Conservation (phyloP, 768 basidiomycete species). For the Lentinula lateritia region DNA sequence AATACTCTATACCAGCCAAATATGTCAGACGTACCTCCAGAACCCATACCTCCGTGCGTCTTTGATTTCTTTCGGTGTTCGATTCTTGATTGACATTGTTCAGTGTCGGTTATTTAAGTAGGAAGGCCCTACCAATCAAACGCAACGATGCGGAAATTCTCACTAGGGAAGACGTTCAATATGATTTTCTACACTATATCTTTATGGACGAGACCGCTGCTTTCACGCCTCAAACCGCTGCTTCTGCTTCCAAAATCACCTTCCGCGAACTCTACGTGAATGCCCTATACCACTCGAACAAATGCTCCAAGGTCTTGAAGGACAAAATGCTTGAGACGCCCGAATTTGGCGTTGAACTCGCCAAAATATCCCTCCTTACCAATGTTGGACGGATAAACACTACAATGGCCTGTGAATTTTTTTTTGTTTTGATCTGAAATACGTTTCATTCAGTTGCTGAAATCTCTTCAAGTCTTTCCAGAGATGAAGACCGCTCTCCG, state of each 20-base stretch:
- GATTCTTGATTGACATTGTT: slow-evolving; percentile 7
- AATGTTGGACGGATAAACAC: slow-evolving; percentile 92
- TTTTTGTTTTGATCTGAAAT: not conserved
- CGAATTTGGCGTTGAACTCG: slow-evolving; percentile 72
- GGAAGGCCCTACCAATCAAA: slow-evolving; percentile 70
- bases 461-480: slow-evolving; percentile 60
- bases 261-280: slow-evolving; percentile 84
- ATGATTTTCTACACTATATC: slow-evolving; percentile 75
- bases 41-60: slow-evolving; percentile 50
- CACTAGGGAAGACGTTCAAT: slow-evolving; percentile 81
- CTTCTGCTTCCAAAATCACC: slow-evolving; percentile 45
- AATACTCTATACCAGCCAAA: not conserved
- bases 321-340: slow-evolving; percentile 84
- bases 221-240: slow-evolving; percentile 63
- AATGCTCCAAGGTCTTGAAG: slow-evolving; percentile 84
- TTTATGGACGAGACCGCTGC: slow-evolving; percentile 64
- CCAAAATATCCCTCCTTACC: slow-evolving; percentile 78
- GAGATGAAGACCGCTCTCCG: slow-evolving; percentile 90
- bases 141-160: slow-evolving; percentile 79
- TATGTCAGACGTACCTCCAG: slow-evolving; percentile 23
- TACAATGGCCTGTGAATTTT: slow-evolving; percentile 74
- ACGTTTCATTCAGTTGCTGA: not conserved
- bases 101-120: slow-evolving; percentile 57
- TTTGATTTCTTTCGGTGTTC: slow-evolving; percentile 10
- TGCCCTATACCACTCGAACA: slow-evolving; percentile 72